Percentiles rank a stretch among this genome's conserved stretches.
These are phyloP conservation scores for Cladosporium cucumerinum DNA, from an alignment of 2,329 filamentous ascomycete genomes.

Conservation along the genomic window DNA sequence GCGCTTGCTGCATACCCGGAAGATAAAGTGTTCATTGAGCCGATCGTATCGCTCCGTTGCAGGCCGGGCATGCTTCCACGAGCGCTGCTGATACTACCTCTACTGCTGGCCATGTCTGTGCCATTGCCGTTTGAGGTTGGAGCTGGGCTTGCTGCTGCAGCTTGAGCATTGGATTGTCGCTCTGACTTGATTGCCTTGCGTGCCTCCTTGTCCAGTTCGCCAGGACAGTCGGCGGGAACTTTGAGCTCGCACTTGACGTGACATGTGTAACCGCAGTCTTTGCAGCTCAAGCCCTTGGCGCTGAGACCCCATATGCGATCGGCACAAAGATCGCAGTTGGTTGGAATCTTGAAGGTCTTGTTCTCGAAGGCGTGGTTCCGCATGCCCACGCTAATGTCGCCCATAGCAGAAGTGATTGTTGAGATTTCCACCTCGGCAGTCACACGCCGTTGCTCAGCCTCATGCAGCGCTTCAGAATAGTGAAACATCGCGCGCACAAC, in stretches of 20 bases:
- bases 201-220: conserved; percentile 89
- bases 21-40: conserved; percentile 68
- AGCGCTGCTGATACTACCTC: conserved; percentile 23
- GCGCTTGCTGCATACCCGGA: conserved; percentile 83
- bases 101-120: conserved; percentile 28
- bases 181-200: conserved; percentile 89
- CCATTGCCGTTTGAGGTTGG: conserved; percentile 26
- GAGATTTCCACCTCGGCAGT: conserved; percentile 90
- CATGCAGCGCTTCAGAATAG: conserved; percentile 79
- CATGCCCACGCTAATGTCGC: conserved; percentile 86
- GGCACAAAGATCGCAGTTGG: conserved; percentile 94
- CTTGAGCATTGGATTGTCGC: conserved; percentile 74
- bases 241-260: conserved; percentile 99
- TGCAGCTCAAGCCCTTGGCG: conserved; percentile 93
- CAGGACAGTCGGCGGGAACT: conserved; percentile 91
- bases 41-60: conserved; percentile 82
- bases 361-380: conserved; percentile 97
- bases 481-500: conserved; percentile 79
- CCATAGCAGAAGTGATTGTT: conserved; percentile 86
- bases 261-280: conserved; percentile 95
- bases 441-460: conserved; percentile 76
- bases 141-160: conserved; percentile 33
- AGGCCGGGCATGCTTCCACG: conserved; percentile 64
- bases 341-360: conserved; percentile 99
- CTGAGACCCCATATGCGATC: conserved; percentile 96